Base-by-base conservation (phyloP, 202 grass and related monocot species). In the Schoenoplectus triqueter region DNA sequence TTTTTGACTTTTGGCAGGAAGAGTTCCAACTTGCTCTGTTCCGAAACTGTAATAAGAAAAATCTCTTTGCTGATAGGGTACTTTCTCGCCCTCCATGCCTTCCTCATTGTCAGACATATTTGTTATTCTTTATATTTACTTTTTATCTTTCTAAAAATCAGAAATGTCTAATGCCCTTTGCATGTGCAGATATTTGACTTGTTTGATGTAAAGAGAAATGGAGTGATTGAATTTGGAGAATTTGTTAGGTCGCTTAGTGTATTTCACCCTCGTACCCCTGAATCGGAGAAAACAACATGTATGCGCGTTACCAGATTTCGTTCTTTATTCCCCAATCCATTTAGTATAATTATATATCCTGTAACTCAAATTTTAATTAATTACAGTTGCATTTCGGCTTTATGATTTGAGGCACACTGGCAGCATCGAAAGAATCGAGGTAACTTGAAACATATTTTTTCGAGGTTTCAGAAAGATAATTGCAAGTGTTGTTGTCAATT, bases 201-300 rank as follows among this genome's bases (percentile, higher is more conserved):
- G 40, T 97, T 97, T 78, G 90, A 94, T 82, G 59, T 86, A 4
- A 94, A 97, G 42, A 64, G 73, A 18, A 91, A 92, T 59, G 90
- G 94, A 0, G 92, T 90, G 0, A 88, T 97, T 69, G 92, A 95
- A 39, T 97, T 95, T 79, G 92, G 92, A 14, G 95, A 97, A n/a
- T 97, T 97, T 69, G 91, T 97, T 50, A 81, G 89, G 6, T 95
- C 95, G 10, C 92, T 98, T 60, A 97, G 91, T 17, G 63, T 95
- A 13, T 97, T 97, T 87, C 95, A 97, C 55, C 95, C 95, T 0
- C 85, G 71, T 13, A 44, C 92, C 0, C 52, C 89, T 5, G 68
- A 78, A 31, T 80, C 91, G 3, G 88, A 90, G 0, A 98, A 98
- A 89, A 88, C 75, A 10, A 85, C 89, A 54, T 95, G 95, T 98